Evolutionary conservation across 345 rosid species (phyloP), one percentile per base, ranked within the genome.

Genomic region (Garcia nutans): DNA sequence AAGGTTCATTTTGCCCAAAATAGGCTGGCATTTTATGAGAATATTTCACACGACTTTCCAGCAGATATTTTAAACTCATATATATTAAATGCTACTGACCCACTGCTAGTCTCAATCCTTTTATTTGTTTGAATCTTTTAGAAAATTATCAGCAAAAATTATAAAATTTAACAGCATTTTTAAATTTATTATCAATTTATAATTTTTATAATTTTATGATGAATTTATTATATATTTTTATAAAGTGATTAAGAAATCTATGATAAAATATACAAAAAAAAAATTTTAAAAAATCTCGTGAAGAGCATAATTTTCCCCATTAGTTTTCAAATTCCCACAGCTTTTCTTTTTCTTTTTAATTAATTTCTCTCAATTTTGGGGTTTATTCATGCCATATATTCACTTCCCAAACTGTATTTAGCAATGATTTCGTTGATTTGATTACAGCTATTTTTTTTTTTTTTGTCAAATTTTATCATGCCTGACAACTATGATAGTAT

Each of bases 31-130:
- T 54, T 54, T 45, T 22, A 55, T 63, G 65, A 41, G 47, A 6
- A 58, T 47, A 72, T 22, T 76, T 74, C 61, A 42, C 45, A 70
- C 72, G 80, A 55, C 47, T 61, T 23, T 62, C 44, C 60, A 55
- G 37, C 41, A 49, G 63, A 73, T 73, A 56, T 28, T 73, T 63
- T 49, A 37, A 37, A 5, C 41, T 1, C 31, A 28, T 28, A 28
- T 28, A 28, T 63, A 58, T 69, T 47, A 62, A 28, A 67, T 23
- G 10, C 8, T 11, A 41, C 64, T 65, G 82, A 71, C 76, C 79
- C 64, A 26, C 73, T 24, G 15, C 68, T 20, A 16, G 66, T 31
- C 72, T 59, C 19, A 24, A 65, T 65, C 41, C 72, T 64, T 54
- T 37, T 37, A 37, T 28, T 28, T 28, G 31, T 28, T 28, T 28